These are phyloP conservation scores for Phylloporus arenicola DNA, from an alignment of 768 basidiomycete species.

Conservation along the genomic window DNA sequence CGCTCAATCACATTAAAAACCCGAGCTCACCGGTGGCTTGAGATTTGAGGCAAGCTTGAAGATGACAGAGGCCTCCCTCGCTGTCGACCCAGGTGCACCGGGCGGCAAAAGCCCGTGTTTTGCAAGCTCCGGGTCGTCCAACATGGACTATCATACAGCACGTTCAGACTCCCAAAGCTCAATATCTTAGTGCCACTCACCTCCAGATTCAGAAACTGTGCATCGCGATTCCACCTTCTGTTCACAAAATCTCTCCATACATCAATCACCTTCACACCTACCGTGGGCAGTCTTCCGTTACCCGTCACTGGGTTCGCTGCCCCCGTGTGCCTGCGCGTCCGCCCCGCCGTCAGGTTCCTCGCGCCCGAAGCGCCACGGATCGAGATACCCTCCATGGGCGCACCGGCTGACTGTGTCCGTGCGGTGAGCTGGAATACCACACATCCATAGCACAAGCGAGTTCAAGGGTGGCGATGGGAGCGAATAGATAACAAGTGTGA, in stretches of 20 bases:
- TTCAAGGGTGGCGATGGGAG: slow-evolving; percentile 22
- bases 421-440: slow-evolving; percentile 35
- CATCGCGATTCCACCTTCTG: slow-evolving; percentile 64
- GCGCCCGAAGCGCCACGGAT: slow-evolving; percentile 62
- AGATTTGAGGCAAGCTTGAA: slow-evolving; percentile 83
- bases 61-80: slow-evolving; percentile 71
- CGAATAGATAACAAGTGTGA: slow-evolving; percentile 34
- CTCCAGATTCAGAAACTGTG: slow-evolving; percentile 75
- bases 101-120: slow-evolving; percentile 68
- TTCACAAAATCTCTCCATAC: slow-evolving; percentile 74
- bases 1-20: neutral
- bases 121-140: slow-evolving; percentile 70
- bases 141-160: slow-evolving; percentile 53
- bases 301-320: slow-evolving; percentile 20
- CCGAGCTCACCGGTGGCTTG: slow-evolving; percentile 56
- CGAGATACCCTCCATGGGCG: slow-evolving; percentile 48
- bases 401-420: slow-evolving; percentile 31
- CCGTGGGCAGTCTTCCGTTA: slow-evolving; percentile 15
- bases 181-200: slow-evolving; percentile 39
- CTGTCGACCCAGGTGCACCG: slow-evolving; percentile 56
- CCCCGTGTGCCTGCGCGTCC: slow-evolving; percentile 57
- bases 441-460: slow-evolving; percentile 17
- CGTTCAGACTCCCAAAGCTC: neutral
- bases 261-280: slow-evolving; percentile 44
- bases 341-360: slow-evolving; percentile 39